Conservation (phyloP, 495 filamentous ascomycete species). For the Xylaria bambusicola region DNA sequence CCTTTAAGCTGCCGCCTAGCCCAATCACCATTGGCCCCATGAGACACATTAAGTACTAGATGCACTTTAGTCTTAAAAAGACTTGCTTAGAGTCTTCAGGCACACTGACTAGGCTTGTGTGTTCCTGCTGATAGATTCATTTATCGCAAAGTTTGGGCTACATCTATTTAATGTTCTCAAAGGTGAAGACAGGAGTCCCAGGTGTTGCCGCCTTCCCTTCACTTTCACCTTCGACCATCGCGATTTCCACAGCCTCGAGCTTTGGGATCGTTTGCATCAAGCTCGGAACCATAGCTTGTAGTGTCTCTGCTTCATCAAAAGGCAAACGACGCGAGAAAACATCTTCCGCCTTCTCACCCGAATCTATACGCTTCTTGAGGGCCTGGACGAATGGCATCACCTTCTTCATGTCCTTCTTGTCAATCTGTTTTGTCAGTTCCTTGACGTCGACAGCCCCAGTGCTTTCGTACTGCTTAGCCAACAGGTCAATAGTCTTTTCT, state of each 20-base stretch:
- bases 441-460: conserved; percentile 65
- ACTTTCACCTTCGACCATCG: conserved; percentile 65
- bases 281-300: conserved; percentile 55
- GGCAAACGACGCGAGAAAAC: conserved; percentile 81
- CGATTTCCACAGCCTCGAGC: conserved; percentile 56
- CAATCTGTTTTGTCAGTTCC: conserved; percentile 69
- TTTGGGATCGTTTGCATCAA: conserved; percentile 62
- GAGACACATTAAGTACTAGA: too few relatives aligned
- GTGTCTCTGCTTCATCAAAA: conserved; percentile 78
- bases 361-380: conserved; percentile 76
- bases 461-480: conserved; percentile 36
- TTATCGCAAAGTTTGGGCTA: too few relatives aligned
- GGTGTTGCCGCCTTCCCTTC: conserved; percentile 72
- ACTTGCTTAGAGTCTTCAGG: too few relatives aligned
- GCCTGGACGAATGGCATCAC: conserved; percentile 95
- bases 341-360: conserved; percentile 55
- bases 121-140: too few relatives aligned
- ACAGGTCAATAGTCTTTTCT: conserved; percentile 80
- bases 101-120: too few relatives aligned
- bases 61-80: too few relatives aligned
- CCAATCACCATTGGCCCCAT: too few relatives aligned
- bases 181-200: conserved; percentile 75
- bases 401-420: conserved; percentile 88
- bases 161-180: conserved; percentile 65
- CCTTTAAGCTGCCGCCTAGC: too few relatives aligned